Percentiles rank a stretch among this genome's conserved stretches.
Conservation (phyloP, 305 asterid species). For the Fraxinus nigra region DNA sequence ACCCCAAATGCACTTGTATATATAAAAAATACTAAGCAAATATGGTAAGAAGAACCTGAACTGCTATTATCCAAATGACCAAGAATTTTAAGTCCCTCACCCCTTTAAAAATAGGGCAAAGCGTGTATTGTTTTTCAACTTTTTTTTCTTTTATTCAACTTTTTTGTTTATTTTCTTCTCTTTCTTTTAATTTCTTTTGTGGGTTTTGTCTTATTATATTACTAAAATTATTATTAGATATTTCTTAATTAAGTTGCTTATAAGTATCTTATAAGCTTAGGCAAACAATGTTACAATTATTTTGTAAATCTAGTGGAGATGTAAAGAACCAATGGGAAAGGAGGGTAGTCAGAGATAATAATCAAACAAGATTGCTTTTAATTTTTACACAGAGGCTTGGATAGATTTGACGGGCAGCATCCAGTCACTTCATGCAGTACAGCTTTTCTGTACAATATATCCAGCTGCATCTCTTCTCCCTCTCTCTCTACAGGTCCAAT, state of each 20-base stretch:
- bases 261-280: background rate
- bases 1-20: background rate
- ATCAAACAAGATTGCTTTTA: conserved; percentile 28
- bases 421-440: conserved; percentile 63
- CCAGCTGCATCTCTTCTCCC: conserved; percentile 9
- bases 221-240: too few relatives aligned
- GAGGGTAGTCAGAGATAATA: conserved; percentile 32
- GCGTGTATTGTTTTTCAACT: background rate
- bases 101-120: background rate
- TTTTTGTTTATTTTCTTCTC: too few relatives aligned
- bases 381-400: conserved; percentile 23
- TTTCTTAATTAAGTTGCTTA: background rate
- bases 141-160: too few relatives aligned
- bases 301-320: conserved; percentile 30
- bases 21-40: background rate
- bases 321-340: conserved; percentile 33
- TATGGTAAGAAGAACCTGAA: background rate
- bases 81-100: background rate
- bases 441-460: conserved; percentile 25
- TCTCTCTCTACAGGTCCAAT: background rate
- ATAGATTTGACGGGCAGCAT: conserved; percentile 55
- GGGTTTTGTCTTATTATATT: background rate
- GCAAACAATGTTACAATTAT: background rate
- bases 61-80: background rate
- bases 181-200: too few relatives aligned